Conservation (phyloP, 768 basidiomycete species). For the Phanerodontia chrysosporium region DNA sequence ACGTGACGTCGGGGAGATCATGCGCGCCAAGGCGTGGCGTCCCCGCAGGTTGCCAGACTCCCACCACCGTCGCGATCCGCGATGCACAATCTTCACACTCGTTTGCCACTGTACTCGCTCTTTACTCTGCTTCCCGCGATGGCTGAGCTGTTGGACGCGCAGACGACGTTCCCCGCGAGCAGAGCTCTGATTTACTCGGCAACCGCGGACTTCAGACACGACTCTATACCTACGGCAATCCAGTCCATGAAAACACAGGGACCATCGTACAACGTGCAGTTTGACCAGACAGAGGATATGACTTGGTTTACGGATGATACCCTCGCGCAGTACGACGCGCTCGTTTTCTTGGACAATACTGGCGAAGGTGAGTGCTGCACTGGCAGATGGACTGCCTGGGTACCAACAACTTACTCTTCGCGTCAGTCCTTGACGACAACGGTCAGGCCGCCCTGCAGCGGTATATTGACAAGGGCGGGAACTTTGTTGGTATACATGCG, state of each 20-base stretch:
- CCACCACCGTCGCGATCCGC: not conserved
- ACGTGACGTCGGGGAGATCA: not conserved
- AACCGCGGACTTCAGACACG: conserved; percentile 43
- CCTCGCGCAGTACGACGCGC: conserved; percentile 37
- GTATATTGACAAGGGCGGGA: conserved; percentile 42
- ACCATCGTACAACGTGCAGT: conserved; percentile 30
- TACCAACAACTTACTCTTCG: no score
- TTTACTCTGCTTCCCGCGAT: not conserved
- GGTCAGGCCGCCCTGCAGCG: conserved; percentile 38
- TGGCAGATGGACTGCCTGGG: no score
- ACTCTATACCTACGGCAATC: conserved; percentile 47
- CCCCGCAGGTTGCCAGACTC: not conserved
- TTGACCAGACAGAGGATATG: conserved; percentile 42
- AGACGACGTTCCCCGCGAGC: conserved; percentile 1
- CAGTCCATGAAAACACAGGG: conserved; percentile 31
- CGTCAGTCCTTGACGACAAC: conserved; percentile 40
- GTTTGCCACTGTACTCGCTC: not conserved
- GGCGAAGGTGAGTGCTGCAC: conserved; percentile 35
- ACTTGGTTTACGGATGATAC: conserved; percentile 36
- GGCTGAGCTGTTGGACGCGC: not conserved
- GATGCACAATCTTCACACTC: not conserved
- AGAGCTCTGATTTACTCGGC: conserved; percentile 32
- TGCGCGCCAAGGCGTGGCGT: not conserved
- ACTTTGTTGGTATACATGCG: conserved; percentile 42
- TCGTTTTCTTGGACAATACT: conserved; percentile 43